Base-by-base conservation (phyloP, 164 flowering plant species). In the Liriodendron chinense region DNA sequence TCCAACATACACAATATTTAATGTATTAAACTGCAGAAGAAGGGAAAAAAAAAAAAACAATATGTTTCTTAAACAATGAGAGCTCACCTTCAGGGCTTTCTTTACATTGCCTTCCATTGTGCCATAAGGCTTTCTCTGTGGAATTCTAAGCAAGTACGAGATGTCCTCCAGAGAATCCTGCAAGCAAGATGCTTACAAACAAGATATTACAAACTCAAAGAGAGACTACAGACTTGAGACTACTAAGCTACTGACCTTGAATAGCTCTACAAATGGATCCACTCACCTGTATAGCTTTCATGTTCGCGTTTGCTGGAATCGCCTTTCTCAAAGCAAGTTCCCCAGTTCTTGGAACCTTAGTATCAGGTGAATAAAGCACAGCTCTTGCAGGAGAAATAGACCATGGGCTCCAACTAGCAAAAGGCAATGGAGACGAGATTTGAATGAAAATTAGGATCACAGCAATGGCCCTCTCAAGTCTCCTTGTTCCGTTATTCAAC, bases 21-120 rank as follows among this genome's bases (percentile, higher is more conserved):
- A 34, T 34, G 43, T 34, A 34, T 34, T 3, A 34, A 34, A 34
- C 43, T 34, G 5, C 43, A 7, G 43, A 34, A 34, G 43, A 7
- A n/a, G n/a, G n/a, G 10, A 49, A 12, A 49, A 49, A 12, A 49
- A 49, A 16, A 14, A 67, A 8, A 47, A 9, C 12, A 47, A 47
- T 69, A n/a, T 24, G 43, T 24, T 12, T 70, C 61, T 23, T 23
- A 70, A 26, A 9, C 50, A 7, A 56, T 24, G 2, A 34, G 18
- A 63, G 10, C 26, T 23, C 84, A 93, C 98, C 98, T 92, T 90
- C 25, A 95, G 81, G 75, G 97, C 92, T 90, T 87, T 95, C 87
- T 95, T 91, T 69, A 90, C 96, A 85, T 95, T 90, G 18, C 93
- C 88, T 87, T 95, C 98, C 98, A 95, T 93, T 53, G 98, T 93